Base-by-base conservation (phyloP, 208 protist genomes). In the Strigomonas culicis region DNA sequence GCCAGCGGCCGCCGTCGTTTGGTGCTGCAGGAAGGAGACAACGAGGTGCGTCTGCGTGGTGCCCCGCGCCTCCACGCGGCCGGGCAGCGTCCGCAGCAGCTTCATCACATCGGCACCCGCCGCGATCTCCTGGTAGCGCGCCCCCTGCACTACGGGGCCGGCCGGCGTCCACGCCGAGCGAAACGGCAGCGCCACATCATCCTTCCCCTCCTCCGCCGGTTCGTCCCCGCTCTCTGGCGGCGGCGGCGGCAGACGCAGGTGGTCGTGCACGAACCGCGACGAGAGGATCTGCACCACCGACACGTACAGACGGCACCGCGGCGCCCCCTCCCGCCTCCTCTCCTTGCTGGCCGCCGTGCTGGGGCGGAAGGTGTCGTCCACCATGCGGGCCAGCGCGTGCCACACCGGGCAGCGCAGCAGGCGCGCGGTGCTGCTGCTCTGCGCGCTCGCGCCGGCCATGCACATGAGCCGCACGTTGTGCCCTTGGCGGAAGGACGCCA, bases 91-190 rank as follows among this genome's bases (percentile, higher is more conserved):
- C 7, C 30, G 60, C 3, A 77, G 10, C 25, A 75, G 51, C 11
- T 63, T 59, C 39, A 43, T 34, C 39, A 85, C 71, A 13, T 74
- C 55, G 7, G 58, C 61, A 0, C 56, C 36, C 6, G 61, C 72
- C 11, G 39, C 51, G 53, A 80, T 47, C 0, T 21, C 34, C 13
- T 74, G 53, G 74, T 77, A 80, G 21, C 53, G 58, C 7, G 70
- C 75, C 6, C 74, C 79, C 8, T 69, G 52, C 52, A 80, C 71
- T 7, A 85, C 66, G 1, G 79, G 74, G 22, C 79, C 79, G 2
- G 74, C 74, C 13, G 79, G 70, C 27, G 79, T 85, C 79, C 79
- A 85, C 25, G 77, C 71, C 10, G 61, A 3, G 39, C 63, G 65
- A 61, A 82, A 82, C 17, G 68, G 65, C 58, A 78, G 32, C 59